Conservation (phyloP, 768 basidiomycete species). For the Mycena galopus region DNA sequence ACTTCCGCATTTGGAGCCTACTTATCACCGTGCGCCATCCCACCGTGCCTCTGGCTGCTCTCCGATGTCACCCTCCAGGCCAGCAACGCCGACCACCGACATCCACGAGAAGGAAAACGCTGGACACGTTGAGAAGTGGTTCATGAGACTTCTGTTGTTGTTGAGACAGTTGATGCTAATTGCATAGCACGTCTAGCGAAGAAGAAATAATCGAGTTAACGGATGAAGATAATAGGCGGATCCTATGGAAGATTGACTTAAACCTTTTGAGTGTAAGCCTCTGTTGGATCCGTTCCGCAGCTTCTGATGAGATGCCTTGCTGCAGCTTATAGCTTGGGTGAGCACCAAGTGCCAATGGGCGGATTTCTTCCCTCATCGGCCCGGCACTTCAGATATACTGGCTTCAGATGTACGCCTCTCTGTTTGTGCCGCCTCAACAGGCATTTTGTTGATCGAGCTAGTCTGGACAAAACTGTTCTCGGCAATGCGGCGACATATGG, state of each 20-base stretch:
- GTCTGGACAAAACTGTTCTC: conserved; percentile 7
- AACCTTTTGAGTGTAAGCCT: conserved; percentile 7
- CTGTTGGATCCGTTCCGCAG: background rate
- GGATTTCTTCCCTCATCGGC: conserved; percentile 1
- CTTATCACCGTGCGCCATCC: background rate
- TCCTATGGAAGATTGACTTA: conserved; percentile 4
- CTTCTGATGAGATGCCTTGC: conserved; percentile 5
- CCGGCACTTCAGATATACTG: conserved; percentile 2
- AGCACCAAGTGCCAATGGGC: background rate
- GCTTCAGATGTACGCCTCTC: conserved; percentile 6
- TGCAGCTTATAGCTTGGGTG: conserved; percentile 3
- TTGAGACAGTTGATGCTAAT: conserved; percentile 4
- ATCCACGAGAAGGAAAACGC: background rate
- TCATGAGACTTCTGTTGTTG: conserved; percentile 7
- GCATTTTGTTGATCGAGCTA: conserved; percentile 1
- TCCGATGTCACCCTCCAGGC: background rate
- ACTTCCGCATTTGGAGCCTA: background rate
- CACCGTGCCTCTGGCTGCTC: background rate
- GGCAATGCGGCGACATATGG: conserved; percentile 6
- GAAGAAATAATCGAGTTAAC: conserved; percentile 4
- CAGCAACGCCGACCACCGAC: background rate
- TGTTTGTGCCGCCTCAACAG: background rate
- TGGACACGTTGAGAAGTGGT: conserved; percentile 1
- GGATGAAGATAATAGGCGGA: conserved; percentile 4
- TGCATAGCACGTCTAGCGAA: conserved; percentile 3